phyloP scores from a whole-genome alignment of 129 eudicot genomes.

The Chrysanthemum seticuspe region DNA sequence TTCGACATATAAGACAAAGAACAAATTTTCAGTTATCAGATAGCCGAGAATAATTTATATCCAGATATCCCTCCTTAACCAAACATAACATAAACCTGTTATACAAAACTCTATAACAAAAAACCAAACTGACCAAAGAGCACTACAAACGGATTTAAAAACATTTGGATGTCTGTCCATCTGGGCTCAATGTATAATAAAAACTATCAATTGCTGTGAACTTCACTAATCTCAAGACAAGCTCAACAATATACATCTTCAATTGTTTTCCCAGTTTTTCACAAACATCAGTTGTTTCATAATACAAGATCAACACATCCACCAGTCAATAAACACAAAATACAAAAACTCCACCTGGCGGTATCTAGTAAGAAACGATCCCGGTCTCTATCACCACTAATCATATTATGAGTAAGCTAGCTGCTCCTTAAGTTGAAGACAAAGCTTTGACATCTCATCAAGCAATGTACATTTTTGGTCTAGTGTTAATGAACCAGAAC shows the following conservation, averaged over 20 bases:
- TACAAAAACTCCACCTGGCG: neutral
- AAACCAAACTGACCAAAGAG: too few relatives aligned
- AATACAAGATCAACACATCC: conserved; percentile 21
- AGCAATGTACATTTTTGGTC: conserved; percentile 51
- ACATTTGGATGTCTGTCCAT: too few relatives aligned
- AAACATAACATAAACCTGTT: too few relatives aligned
- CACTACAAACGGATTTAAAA: too few relatives aligned
- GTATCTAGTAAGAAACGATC: neutral
- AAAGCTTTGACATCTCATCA: conserved; percentile 47
- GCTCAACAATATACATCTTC: conserved; percentile 9
- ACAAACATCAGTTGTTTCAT: conserved; percentile 10
- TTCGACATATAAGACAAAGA: too few relatives aligned
- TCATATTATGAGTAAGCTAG: conserved; percentile 28
- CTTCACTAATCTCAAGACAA: neutral
- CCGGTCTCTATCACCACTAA: conserved; percentile 3
- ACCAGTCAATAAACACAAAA: conserved; percentile 22
- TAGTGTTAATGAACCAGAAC: conserved; percentile 24
- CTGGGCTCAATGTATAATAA: too few relatives aligned
- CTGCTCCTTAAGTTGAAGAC: conserved; percentile 58
- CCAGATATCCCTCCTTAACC: too few relatives aligned
- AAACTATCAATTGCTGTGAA: neutral
- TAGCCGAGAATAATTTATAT: too few relatives aligned
- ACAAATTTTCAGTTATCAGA: too few relatives aligned
- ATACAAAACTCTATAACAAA: too few relatives aligned
- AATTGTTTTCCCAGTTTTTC: neutral